These are phyloP conservation scores for Eremothecium sinecaudum DNA, from an alignment of 1,139 yeast species.

Conservation along the genomic window DNA sequence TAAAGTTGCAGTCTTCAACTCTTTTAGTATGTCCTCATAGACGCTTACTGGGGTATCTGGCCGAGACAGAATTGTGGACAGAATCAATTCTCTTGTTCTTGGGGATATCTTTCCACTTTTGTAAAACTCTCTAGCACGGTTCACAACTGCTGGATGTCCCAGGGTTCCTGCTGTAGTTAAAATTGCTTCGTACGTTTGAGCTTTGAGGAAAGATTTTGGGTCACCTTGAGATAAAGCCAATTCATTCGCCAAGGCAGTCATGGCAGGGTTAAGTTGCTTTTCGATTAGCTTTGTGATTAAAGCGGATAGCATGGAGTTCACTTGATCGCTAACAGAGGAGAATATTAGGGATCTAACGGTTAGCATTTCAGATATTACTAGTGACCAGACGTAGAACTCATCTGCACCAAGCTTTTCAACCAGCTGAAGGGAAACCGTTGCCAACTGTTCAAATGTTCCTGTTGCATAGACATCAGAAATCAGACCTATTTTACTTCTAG, in stretches of 20 bases:
- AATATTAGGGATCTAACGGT: slow-evolving; percentile 34
- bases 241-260: slow-evolving; percentile 35
- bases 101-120: slow-evolving; percentile 33
- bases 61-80: slow-evolving; percentile 39
- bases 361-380: slow-evolving; percentile 33
- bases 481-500: slow-evolving; percentile 57
- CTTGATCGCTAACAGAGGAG: slow-evolving; percentile 41
- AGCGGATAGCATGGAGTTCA: slow-evolving; percentile 30
- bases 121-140: slow-evolving; percentile 39
- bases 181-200: slow-evolving; percentile 44
- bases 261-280: slow-evolving; percentile 37
- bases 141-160: slow-evolving; percentile 41
- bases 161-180: slow-evolving; percentile 45
- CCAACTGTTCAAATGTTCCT: slow-evolving; percentile 55
- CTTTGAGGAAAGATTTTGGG: slow-evolving; percentile 36
- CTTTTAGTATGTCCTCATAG: slow-evolving; percentile 41
- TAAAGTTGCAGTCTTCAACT: slow-evolving; percentile 50
- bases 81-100: slow-evolving; percentile 43
- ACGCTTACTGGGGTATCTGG: slow-evolving; percentile 37
- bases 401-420: slow-evolving; percentile 40
- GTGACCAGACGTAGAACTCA: slow-evolving; percentile 58
- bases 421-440: slow-evolving; percentile 40
- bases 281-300: slow-evolving; percentile 16
- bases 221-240: slow-evolving; percentile 12
- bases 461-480: slow-evolving; percentile 55